Base-by-base conservation (phyloP, 1,284 basidiomycete species). In the Apiotrichum porosum region DNA sequence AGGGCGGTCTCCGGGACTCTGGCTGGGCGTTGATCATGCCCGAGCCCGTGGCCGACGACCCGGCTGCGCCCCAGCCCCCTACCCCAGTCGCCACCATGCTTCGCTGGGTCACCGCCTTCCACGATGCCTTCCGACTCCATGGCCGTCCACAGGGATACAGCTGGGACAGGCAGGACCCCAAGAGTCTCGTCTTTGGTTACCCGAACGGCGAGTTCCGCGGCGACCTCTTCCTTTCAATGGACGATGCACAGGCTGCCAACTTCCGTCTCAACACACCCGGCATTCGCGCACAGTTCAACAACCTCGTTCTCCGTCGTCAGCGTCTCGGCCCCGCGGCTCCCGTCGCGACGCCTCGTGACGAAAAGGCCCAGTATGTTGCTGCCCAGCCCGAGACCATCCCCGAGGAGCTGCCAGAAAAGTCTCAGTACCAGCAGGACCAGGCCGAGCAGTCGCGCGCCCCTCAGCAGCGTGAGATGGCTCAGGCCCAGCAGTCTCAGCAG, bases 21-120 rank as follows among this genome's bases (percentile, higher is more conserved):
- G 88, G 85, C 13, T 94, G 88, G 87, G 65, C 88, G 19, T 77
- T 93, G 57, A 75, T 92, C 52, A 92, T 93, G 86, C 90, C 90
- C 21, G 88, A 91, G 62, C 66, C 83, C 1, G 71, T 69, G 6
- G 73, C 74, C 14, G 79, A 77, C 42, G 74, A 58, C 17, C 48
- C 43, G 28, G 37, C 47, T 2, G 35, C 52, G 5, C 24, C 53
- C 10, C 28, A 39, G 4, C 44, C 34, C 4, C 13, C 49, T 66
- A 61, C 60, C 9, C 65, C 65, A 6, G 52, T 81, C 19, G 79
- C 80, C 37, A 91, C 93, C 71, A 94, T 97, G 89, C 78, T 97
- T 58, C 86, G 85, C 68, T 98, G 94, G 93, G 77, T 95, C 44
- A 83, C 92, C 50, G 88, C 80, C 15, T 78, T 92, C 41, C 90